Evolutionary conservation across 352 stramenopile species (phyloP), one percentile per base, ranked within the genome.

Genomic region (Phytophthora macrochlamydospora): DNA sequence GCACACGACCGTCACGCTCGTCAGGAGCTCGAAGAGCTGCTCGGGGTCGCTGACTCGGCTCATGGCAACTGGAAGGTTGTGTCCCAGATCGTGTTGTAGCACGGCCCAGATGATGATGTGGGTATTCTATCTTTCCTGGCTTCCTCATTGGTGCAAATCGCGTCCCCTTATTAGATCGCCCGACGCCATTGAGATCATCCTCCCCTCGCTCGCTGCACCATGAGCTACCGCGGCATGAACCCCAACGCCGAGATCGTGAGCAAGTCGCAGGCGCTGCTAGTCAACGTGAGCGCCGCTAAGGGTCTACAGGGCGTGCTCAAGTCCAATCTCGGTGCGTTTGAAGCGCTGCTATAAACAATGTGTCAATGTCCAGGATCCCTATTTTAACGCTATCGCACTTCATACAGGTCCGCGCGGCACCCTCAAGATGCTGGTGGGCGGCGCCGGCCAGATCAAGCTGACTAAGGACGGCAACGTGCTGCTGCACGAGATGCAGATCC

Each of bases 401-500:
- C 43, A 7, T 28, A 2, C 71, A 93, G 95, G 98, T 49, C 98
- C 98, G 9, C 90, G 95, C 2, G 98, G 98, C n/a, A 99, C 98
- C 14, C 85, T 99, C 48, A 99, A 99, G 90, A 99, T 99, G 95
- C 89, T 99, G 11, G 98, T 99, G 13, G 97, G 97, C 29, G 98
- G 98, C 50, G 97, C 98, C 14, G 98, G 98, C 30, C 97, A 99
- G 81, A 99, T 99, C 71, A 99, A 99, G 83, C 89, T 99, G 51
- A 99, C 98, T 18, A 99, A 99, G 80, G 98, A 99, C 79, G 98
- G 98, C 75, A 98, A 99, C 70, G 97, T 99, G 18, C 75, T 99
- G 49, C 88, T 99, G 38, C 97, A 99, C 71, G 97, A 99, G 89
- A 99, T 99, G 98, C 98, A 99, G 86, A 99, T 98, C 83, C 90